Evolutionary conservation across 805 yeast genomes (phyloP), one percentile per base, ranked within the genome.

Genomic region (Schizosaccharomyces japonicus): DNA sequence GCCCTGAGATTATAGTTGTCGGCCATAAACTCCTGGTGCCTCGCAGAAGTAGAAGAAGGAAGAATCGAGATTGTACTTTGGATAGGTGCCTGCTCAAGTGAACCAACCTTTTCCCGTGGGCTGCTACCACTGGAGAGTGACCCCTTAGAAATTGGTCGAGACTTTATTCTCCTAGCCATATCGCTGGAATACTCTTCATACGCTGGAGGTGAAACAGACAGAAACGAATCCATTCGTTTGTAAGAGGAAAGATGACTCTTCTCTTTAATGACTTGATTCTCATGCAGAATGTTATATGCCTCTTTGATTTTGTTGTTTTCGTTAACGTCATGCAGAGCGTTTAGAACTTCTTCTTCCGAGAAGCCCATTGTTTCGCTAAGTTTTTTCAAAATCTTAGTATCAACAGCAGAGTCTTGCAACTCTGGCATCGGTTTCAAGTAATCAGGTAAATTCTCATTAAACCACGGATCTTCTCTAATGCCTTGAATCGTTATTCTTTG

Each of bases 391-490:
- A 82, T 78, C 52, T 72, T 76, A 49, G 80, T 84, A 61, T 83
- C 90, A 34, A 80, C 66, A 45, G 44, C 51, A 58, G 60, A 49
- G 60, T 60, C 55, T 28, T 50, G 50, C 10, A 48, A 31, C 44
- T 53, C 60, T 52, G 68, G 73, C 34, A 71, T 71, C 4, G 90
- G 82, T 48, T 77, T 64, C 51, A 85, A 69, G 58, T 83, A 82
- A 29, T 78, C 83, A 28, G 87, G 81, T 52, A 87, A 72, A 48
- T 73, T 83, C 8, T 73, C 73, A 54, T 74, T 76, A 63, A 85
- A 85, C 96, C 96, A 85, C 52, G 80, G 85, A 60, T 87, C 95
- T 57, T 83, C 79, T 78, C 84, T 76, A 44, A 87, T 82, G 59
- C 82, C 94, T 57, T 76, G 82, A 44, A 87, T 82, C 10, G 95